Evolutionary conservation across 2,329 filamentous ascomycete species (phyloP).

Genomic region (Aspergillus awamori): DNA sequence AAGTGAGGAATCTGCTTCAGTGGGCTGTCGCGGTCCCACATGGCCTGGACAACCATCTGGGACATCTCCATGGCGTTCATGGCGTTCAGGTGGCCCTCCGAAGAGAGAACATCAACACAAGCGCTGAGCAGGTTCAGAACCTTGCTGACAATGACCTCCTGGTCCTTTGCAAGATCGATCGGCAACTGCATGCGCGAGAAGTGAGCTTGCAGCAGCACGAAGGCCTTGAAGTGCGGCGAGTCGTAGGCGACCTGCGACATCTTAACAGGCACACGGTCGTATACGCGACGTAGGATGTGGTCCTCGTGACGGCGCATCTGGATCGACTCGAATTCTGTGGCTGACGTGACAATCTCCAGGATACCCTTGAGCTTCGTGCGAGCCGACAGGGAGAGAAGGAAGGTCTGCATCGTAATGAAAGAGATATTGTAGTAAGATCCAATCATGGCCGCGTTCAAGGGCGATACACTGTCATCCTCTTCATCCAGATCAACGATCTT

Average conservation of each 20-base stretch:
- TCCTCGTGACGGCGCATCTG: constrained; percentile 95
- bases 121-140: constrained; percentile 86
- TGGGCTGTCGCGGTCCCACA: constrained; percentile 98
- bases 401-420: constrained; percentile 98
- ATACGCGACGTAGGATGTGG: constrained; percentile 82
- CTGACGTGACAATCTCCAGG: constrained; percentile 93
- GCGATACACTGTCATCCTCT: constrained; percentile 84
- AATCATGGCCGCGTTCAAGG: constrained; percentile 96
- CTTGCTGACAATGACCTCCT: constrained; percentile 83
- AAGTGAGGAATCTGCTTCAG: constrained; percentile 98
- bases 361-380: constrained; percentile 96
- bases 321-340: constrained; percentile 93
- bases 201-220: constrained; percentile 94
- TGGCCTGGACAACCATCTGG: constrained; percentile 97
- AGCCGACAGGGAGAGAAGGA: constrained; percentile 84
- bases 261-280: constrained; percentile 93
- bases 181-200: constrained; percentile 97
- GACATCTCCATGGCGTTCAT: constrained; percentile 99
- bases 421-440: constrained; percentile 99
- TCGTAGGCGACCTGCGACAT: constrained; percentile 85
- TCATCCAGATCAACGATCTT: constrained; percentile 97
- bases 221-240: constrained; percentile 97
- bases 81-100: constrained; percentile 92
- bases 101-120: constrained; percentile 91
- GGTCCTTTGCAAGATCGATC: constrained; percentile 92